Conservation (phyloP, 257 asterid genomes). For the Plantago major region DNA sequence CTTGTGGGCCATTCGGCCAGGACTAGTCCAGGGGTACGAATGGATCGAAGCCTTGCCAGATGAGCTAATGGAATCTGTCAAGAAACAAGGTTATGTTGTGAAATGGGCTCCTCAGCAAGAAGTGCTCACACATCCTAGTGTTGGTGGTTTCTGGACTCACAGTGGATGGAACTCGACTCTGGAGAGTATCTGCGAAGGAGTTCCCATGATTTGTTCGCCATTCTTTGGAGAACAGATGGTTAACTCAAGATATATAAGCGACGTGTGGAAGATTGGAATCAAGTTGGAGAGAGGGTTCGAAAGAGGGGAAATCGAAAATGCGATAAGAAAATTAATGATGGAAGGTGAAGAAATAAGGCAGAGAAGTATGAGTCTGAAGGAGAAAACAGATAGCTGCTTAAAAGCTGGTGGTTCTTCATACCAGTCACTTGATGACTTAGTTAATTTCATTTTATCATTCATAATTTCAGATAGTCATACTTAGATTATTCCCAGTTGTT, state of each 20-base stretch:
- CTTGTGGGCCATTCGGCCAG: constrained; percentile 40
- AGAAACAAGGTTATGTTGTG: constrained; percentile 25
- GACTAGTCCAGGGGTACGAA: constrained; percentile 17
- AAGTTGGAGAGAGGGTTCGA: constrained; percentile 26
- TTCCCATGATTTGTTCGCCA: constrained; percentile 41
- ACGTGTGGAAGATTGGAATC: constrained; percentile 37
- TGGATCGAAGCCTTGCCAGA: constrained; percentile 25
- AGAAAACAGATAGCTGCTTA: constrained; percentile 21
- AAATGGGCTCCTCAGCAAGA: constrained; percentile 42
- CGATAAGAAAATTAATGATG: constrained; percentile 23
- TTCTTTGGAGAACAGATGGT: constrained; percentile 32
- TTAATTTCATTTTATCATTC: constrained; percentile 23
- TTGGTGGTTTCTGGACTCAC: constrained; percentile 36
- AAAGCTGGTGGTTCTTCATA: constrained; percentile 23
- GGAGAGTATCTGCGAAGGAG: constrained; percentile 33
- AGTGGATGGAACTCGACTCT: constrained; percentile 36
- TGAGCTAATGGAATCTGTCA: constrained; percentile 21
- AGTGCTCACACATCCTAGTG: constrained; percentile 26
- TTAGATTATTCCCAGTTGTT: too few species aligned
- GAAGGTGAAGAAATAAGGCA: constrained; percentile 35
- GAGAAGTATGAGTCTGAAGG: constrained; percentile 18
- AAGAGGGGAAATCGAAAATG: constrained; percentile 19
- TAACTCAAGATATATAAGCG: constrained; percentile 35
- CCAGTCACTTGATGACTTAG: constrained; percentile 20
- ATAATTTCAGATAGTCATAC: neutral